Percentiles rank a stretch among this genome's conserved stretches.
Conservation (phyloP, 2,329 filamentous ascomycete genomes). For the Thermoascus crustaceus region DNA sequence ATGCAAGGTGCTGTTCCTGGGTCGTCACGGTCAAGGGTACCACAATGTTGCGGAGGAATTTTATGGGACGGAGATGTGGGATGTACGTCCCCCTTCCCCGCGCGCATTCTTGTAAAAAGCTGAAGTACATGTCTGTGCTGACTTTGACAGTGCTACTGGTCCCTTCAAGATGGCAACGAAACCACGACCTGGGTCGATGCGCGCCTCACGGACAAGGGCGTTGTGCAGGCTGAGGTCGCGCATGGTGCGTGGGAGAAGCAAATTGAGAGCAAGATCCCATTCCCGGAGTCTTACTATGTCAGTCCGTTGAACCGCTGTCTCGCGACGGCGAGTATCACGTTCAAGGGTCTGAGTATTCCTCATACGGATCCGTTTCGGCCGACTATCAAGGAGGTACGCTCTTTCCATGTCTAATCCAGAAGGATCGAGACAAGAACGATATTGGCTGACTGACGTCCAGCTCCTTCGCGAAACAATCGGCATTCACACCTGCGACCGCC, state of each 20-base stretch:
- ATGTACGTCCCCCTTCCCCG: slow-evolving; percentile 36
- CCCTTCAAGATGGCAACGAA: slow-evolving; percentile 49
- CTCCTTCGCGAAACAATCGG: slow-evolving; percentile 52
- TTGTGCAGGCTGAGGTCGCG: slow-evolving; percentile 41
- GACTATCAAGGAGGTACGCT: slow-evolving; percentile 46
- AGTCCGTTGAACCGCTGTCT: slow-evolving; percentile 53
- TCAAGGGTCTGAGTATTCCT: slow-evolving; percentile 40
- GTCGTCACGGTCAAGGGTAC: slow-evolving; percentile 53
- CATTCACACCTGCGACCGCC: slow-evolving; percentile 54
- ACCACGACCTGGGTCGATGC: slow-evolving; percentile 52
- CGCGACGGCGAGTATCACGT: slow-evolving; percentile 49
- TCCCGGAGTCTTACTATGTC: slow-evolving; percentile 49
- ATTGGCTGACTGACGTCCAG: no score
- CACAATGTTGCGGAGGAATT: slow-evolving; percentile 54
- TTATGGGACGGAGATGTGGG: slow-evolving; percentile 53
- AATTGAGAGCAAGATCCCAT: slow-evolving; percentile 41
- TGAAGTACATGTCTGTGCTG: neutral
- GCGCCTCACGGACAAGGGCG: slow-evolving; percentile 46
- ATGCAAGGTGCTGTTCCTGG: slow-evolving; percentile 52
- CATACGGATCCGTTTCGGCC: slow-evolving; percentile 43
- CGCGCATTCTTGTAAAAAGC: neutral
- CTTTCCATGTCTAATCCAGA: no score
- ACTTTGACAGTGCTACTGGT: slow-evolving; percentile 18
- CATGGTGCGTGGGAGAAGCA: slow-evolving; percentile 43
- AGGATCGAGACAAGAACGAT: no score